Conservation (phyloP, 208 protist species). For the Trypanosoma avium region DNA sequence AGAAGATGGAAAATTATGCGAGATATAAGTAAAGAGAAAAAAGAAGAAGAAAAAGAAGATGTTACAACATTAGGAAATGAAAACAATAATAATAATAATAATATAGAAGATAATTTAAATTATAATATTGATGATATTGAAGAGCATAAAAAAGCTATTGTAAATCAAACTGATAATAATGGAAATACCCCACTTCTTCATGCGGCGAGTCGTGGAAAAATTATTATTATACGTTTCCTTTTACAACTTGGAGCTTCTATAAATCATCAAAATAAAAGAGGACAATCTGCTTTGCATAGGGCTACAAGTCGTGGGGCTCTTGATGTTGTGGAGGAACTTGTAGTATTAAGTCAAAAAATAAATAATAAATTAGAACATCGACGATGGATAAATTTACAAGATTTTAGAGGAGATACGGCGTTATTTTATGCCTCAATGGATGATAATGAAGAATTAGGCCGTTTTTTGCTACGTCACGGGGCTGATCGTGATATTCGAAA, state of each 20-base stretch:
- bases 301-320: conserved; percentile 61
- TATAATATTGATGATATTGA: not conserved
- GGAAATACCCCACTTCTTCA: conserved; percentile 78
- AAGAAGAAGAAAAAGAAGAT: too few species aligned
- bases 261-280: conserved; percentile 60
- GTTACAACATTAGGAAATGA: too few species aligned
- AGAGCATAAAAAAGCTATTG: conserved; percentile 17
- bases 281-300: conserved; percentile 83
- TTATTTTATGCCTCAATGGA: conserved; percentile 92
- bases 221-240: conserved; percentile 55
- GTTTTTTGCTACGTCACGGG: conserved; percentile 78
- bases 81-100: not conserved
- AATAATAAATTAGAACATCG: conserved; percentile 45
- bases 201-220: conserved; percentile 60
- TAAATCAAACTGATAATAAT: conserved; percentile 51
- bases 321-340: conserved; percentile 82
- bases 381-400: conserved; percentile 82
- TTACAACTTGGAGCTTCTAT: conserved; percentile 68
- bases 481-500: conserved; percentile 80
- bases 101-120: not conserved
- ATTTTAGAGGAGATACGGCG: conserved; percentile 79
- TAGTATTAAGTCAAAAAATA: conserved; percentile 48
- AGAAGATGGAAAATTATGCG: conserved; percentile 18
- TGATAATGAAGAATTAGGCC: conserved; percentile 89
- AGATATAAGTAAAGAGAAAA: not conserved